Evolutionary conservation across 1,139 yeast species (phyloP).

Genomic region (Yamadazyma sp.): DNA sequence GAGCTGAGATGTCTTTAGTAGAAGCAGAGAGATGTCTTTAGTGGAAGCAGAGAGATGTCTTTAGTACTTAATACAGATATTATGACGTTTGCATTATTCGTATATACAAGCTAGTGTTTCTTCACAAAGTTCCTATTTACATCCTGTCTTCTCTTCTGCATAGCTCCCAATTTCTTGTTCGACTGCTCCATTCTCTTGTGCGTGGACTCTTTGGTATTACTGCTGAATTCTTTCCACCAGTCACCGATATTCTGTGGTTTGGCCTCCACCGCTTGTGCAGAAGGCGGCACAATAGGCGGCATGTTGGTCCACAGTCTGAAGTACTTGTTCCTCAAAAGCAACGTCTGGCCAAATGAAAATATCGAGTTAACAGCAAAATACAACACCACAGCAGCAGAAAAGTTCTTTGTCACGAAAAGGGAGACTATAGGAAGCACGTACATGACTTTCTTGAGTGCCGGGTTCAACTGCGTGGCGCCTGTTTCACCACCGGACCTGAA

Average conservation of each 20-base stretch:
- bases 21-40: too few species aligned
- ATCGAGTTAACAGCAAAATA: conserved; percentile 83
- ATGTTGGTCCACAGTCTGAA: conserved; percentile 63
- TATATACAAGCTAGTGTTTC: conserved; percentile 40
- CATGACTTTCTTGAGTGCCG: conserved; percentile 70
- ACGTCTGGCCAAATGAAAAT: conserved; percentile 70
- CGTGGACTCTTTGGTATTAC: conserved; percentile 32
- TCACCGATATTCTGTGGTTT: conserved; percentile 36
- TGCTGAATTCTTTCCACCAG: conserved; percentile 38
- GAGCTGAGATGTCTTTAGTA: too few species aligned
- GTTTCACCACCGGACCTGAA: conserved; percentile 91
- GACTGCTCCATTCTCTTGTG: conserved; percentile 36
- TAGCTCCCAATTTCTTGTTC: conserved; percentile 39
- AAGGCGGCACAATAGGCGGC: conserved; percentile 61
- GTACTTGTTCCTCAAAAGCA: conserved; percentile 55
- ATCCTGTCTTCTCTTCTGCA: conserved; percentile 36
- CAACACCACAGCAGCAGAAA: conserved; percentile 81
- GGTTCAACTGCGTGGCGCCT: conserved; percentile 67
- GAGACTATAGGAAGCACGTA: conserved; percentile 77
- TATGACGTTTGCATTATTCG: too few species aligned
- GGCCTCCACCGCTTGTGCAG: conserved; percentile 21
- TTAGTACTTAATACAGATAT: too few species aligned
- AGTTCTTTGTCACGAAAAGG: conserved; percentile 79
- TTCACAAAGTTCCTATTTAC: conserved; percentile 38
- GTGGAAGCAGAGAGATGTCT: too few species aligned